Evolutionary conservation across 179 eudicot genomes (phyloP), one percentile per base, ranked within the genome.

Genomic region (Patellifolia procumbens): DNA sequence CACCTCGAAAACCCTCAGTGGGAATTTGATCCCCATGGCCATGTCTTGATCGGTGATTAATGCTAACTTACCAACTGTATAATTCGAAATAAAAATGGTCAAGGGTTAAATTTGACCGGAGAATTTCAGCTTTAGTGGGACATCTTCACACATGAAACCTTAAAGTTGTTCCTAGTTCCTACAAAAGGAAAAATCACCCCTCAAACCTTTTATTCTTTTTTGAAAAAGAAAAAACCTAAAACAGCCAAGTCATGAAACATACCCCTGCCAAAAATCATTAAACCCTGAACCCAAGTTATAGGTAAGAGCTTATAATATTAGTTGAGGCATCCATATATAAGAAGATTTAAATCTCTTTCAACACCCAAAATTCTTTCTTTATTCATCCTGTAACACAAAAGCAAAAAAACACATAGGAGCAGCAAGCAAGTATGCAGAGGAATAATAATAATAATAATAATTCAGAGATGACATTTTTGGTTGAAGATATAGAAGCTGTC

Each of bases 401-500:
- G 22, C 7, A 16, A 4, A 20, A 1, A n/a, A n/a, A n/a, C n/a
- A n/a, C n/a, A n/a, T n/a, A n/a, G n/a, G n/a, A 62, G 60, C 67
- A 64, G 31, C 8, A 53, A 9, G 1, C 19, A 6, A 77, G 22
- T 9, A 72, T 62, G 78, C 70, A 64, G 81, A 78, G 39, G 60
- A 80, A 69, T 22, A 72, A 79, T 12, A 81, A 12, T 51, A 12
- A 12, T 51, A 51, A 51, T 20, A n/a, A 29, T 35, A 46, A 74
- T 46, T 68, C 86, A 13, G 82, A 83, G 32, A 73, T 86, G 46
- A 76, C 80, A 66, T 86, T 87, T 78, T 79, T 85, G 16, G 88
- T 82, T 70, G 88, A 85, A 76, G 96, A 91, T 71, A 85, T 91
- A 22, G 96, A 91, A 76, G 89, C 89, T 46, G 81, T 91, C 58